Conservation (phyloP, 2,329 filamentous ascomycete species). For the Botrytis elliptica region DNA sequence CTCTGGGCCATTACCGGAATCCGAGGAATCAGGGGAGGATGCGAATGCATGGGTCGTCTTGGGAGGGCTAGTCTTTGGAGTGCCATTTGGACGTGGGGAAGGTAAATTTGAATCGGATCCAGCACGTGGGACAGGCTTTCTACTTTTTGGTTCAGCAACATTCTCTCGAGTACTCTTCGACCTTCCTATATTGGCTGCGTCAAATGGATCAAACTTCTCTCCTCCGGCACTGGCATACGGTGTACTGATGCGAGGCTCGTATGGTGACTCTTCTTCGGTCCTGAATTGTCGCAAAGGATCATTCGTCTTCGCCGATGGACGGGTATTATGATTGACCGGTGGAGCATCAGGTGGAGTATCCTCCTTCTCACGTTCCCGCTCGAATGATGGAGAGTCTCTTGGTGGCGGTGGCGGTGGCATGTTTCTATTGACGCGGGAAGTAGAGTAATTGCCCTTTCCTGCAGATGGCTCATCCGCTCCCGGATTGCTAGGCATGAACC, state of each 20-base stretch:
- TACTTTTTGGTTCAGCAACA: constrained; percentile 8
- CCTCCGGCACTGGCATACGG: constrained; percentile 57
- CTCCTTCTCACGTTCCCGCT: constrained; percentile 6
- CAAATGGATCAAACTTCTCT: constrained; percentile 59
- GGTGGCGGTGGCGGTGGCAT: constrained; percentile 31
- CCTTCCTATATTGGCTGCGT: constrained; percentile 40
- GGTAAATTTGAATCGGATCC: constrained; percentile 35
- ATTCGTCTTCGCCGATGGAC: constrained; percentile 18
- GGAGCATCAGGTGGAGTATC: constrained; percentile 14
- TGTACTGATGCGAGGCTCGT: constrained; percentile 55
- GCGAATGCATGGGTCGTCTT: constrained; percentile 16
- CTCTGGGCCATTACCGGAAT: constrained; percentile 23
- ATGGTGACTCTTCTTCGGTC: constrained; percentile 31
- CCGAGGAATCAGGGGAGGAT: constrained; percentile 18
- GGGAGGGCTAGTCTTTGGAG: constrained; percentile 21
- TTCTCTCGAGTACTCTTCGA: constrained; percentile 37
- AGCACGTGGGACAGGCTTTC: constrained; percentile 29
- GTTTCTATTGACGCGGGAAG: constrained; percentile 33
- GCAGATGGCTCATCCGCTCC: constrained; percentile 39
- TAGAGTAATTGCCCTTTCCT: constrained; percentile 37
- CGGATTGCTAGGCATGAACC: constrained; percentile 38
- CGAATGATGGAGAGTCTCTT: constrained; percentile 20
- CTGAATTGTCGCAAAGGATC: constrained; percentile 52
- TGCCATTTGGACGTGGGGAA: constrained; percentile 26
- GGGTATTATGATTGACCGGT: constrained; percentile 19